phyloP scores from a whole-genome alignment of 2,329 filamentous ascomycete genomes.

The Penicillium sp. region DNA sequence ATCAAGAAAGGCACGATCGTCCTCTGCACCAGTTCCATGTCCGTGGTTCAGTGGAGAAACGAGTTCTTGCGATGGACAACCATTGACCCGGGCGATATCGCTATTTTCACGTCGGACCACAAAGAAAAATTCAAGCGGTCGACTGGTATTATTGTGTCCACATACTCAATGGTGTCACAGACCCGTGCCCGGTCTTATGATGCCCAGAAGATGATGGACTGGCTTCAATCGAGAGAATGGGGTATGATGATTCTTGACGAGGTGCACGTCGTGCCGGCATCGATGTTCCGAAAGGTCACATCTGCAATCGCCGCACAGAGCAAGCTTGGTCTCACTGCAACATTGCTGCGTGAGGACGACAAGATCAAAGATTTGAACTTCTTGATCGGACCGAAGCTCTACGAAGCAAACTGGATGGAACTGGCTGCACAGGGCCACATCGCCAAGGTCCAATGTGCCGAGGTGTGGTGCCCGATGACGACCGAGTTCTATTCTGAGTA shows the following conservation, averaged over 20 bases:
- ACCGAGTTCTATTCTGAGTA: slow-evolving; percentile 98
- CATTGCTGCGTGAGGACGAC: slow-evolving; percentile 91
- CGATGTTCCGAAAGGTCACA: slow-evolving; percentile 93
- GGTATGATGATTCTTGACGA: slow-evolving; percentile 96
- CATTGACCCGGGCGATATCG: slow-evolving; percentile 88
- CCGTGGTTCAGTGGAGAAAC: slow-evolving; percentile 91
- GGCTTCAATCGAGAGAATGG: slow-evolving; percentile 86
- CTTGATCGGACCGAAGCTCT: slow-evolving; percentile 92
- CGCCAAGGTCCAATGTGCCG: slow-evolving; percentile 92
- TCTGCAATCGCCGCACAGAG: slow-evolving; percentile 91
- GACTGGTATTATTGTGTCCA: slow-evolving; percentile 94
- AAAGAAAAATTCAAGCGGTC: slow-evolving; percentile 83
- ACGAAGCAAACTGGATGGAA: slow-evolving; percentile 99
- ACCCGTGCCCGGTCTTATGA: slow-evolving; percentile 84
- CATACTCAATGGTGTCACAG: slow-evolving; percentile 98
- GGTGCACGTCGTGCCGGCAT: slow-evolving; percentile 94
- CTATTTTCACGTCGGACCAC: slow-evolving; percentile 89
- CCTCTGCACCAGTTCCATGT: slow-evolving; percentile 96
- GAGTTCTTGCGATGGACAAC: slow-evolving; percentile 99
- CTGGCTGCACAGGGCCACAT: slow-evolving; percentile 95
- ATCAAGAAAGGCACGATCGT: slow-evolving; percentile 97
- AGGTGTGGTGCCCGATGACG: slow-evolving; percentile 99
- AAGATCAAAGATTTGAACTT: slow-evolving; percentile 98
- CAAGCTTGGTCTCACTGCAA: slow-evolving; percentile 91
- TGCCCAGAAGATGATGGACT: slow-evolving; percentile 96